Conservation (phyloP, 495 filamentous ascomycete species). For the Penicillium maclennaniae region DNA sequence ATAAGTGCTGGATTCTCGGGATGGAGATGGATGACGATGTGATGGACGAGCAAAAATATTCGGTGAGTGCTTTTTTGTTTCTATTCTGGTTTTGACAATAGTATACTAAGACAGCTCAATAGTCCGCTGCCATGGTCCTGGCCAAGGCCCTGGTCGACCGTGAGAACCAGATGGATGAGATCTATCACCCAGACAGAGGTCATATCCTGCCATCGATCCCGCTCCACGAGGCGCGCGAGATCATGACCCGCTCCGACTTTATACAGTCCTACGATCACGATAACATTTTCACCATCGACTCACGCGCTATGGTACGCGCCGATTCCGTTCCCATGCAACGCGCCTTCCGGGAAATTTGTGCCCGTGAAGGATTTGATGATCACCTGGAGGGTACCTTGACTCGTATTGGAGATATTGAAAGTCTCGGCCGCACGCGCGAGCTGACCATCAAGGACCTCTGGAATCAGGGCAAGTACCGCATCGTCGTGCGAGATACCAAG, state of each 20-base stretch:
- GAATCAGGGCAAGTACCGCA: conserved; percentile 74
- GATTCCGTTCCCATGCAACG: conserved; percentile 95
- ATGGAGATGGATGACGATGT: conserved; percentile 96
- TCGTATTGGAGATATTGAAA: conserved; percentile 86
- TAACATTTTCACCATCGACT: conserved; percentile 94
- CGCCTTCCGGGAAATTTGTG: conserved; percentile 80
- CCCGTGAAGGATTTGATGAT: conserved; percentile 67
- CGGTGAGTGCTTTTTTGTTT: conserved; percentile 48
- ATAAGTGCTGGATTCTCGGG: conserved; percentile 92
- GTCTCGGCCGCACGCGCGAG: conserved; percentile 85
- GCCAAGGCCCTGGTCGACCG: conserved; percentile 83
- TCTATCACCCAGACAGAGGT: conserved; percentile 59
- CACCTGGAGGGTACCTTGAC: conserved; percentile 78
- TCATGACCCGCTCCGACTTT: conserved; percentile 96
- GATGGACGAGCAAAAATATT: conserved; percentile 97
- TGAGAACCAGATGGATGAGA: conserved; percentile 62
- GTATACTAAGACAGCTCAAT: conserved; percentile 5
- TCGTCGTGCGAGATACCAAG: conserved; percentile 53
- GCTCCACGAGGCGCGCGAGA: conserved; percentile 77
- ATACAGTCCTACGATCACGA: conserved; percentile 87
- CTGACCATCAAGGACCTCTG: conserved; percentile 81
- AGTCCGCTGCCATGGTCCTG: conserved; percentile 90
- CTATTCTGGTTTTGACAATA: neutral
- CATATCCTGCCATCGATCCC: conserved; percentile 79
- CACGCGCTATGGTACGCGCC: conserved; percentile 79